phyloP scores from a whole-genome alignment of 192 early-diverging fungal species.

The Nowakowskiella sp. region DNA sequence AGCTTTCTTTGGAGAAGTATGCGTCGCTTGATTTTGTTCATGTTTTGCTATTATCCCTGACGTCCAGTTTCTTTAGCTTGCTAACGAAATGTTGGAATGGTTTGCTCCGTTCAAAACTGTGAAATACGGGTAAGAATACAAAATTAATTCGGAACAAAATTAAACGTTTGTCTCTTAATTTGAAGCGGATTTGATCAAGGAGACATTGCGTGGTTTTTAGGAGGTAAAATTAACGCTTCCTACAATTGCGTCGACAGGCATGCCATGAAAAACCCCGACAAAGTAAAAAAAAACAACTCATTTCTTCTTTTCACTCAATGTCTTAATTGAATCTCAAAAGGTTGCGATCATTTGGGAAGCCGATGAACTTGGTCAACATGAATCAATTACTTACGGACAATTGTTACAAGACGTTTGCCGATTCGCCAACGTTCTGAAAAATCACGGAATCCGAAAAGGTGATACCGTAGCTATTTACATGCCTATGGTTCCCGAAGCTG shows the following conservation, averaged over 20 bases:
- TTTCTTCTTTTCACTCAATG: background rate
- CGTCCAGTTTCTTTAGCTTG: slow-evolving; percentile 39
- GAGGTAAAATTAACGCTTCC: slow-evolving; percentile 84
- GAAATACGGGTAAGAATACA: slow-evolving; percentile 32
- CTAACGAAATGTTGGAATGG: slow-evolving; percentile 74
- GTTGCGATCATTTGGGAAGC: slow-evolving; percentile 82
- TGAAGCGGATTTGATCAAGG: slow-evolving; percentile 64
- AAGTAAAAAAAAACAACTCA: too few relatives aligned
- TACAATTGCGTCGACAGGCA: slow-evolving; percentile 96
- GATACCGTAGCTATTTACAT: slow-evolving; percentile 95
- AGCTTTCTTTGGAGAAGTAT: slow-evolving; percentile 78
- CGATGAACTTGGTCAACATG: slow-evolving; percentile 67
- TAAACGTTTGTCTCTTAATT: background rate
- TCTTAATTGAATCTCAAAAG: slow-evolving; percentile 18
- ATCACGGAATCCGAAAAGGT: slow-evolving; percentile 80
- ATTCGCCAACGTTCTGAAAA: slow-evolving; percentile 76
- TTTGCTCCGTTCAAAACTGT: slow-evolving; percentile 68
- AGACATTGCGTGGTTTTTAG: slow-evolving; percentile 88
- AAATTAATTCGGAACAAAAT: background rate
- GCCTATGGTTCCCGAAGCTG: slow-evolving; percentile 94
- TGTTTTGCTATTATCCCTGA: slow-evolving; percentile 3
- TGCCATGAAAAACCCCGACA: slow-evolving; percentile 65
- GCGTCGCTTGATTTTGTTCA: background rate
- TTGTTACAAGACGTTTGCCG: slow-evolving; percentile 75
- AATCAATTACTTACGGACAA: slow-evolving; percentile 74